Conservation (phyloP, 139 green algal species). For the Chlorella sp. region DNA sequence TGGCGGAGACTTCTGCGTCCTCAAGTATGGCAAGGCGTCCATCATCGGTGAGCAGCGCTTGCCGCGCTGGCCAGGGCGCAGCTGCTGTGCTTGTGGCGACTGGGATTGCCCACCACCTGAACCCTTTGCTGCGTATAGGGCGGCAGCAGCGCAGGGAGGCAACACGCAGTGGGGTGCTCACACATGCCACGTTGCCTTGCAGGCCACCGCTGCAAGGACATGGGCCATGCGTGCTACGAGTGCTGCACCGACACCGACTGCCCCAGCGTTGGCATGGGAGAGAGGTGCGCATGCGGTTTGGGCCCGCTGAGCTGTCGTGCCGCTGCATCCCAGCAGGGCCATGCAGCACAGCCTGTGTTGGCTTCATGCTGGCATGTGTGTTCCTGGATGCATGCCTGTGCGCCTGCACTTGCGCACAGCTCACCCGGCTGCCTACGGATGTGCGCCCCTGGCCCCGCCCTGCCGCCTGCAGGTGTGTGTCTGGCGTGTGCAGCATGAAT, state of each 20-base stretch:
- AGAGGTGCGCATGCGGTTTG: not conserved
- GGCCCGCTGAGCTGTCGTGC: not conserved
- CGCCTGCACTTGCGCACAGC: too few species aligned
- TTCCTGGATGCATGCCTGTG: too few species aligned
- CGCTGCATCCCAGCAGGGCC: too few species aligned
- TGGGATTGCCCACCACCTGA: too few species aligned
- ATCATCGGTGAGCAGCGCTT: not conserved
- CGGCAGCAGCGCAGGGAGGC: too few species aligned
- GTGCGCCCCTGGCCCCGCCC: too few species aligned
- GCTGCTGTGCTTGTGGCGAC: too few species aligned
- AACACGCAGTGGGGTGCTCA: too few species aligned
- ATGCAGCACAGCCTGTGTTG: not conserved
- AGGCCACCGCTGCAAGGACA: not conserved
- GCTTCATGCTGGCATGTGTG: too few species aligned
- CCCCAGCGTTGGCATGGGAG: not conserved
- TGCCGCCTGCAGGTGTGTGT: not conserved
- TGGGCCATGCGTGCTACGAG: not conserved
- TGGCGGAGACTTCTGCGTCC: not conserved
- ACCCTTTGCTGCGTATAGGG: too few species aligned
- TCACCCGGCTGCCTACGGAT: too few species aligned
- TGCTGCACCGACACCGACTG: conserved; percentile 6
- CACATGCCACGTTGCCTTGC: not conserved
- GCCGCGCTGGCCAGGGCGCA: too few species aligned
- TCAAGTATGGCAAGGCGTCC: not conserved
- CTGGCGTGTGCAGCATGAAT: not conserved